A percentile compares a stretch with the other conserved stretches of the same genome.
phyloP scores from a whole-genome alignment of 2,329 filamentous ascomycete species.

The Neurospora sp. region DNA sequence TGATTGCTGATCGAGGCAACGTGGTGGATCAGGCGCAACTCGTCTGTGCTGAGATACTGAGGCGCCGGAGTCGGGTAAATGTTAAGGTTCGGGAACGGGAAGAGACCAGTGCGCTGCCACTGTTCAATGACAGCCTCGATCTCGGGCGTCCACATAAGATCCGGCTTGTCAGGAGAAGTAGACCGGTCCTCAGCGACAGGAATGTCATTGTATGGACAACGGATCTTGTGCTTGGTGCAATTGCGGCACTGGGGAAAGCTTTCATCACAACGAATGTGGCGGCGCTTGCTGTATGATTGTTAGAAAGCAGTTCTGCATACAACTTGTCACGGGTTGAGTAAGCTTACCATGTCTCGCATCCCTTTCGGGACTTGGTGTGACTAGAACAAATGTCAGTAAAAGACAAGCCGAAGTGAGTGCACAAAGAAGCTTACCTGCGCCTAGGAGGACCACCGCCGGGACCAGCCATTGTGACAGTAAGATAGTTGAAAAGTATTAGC shows the following conservation, averaged over 20 bases:
- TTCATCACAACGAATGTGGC: conserved; percentile 96
- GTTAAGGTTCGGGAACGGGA: conserved; percentile 74
- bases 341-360: conserved; percentile 78
- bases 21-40: conserved; percentile 83
- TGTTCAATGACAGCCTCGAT: conserved; percentile 71
- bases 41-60: conserved; percentile 62
- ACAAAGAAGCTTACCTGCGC: conserved; percentile 40
- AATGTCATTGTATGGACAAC: conserved; percentile 94
- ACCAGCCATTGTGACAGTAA: conserved; percentile 63
- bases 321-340: neutral
- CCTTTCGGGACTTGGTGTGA: conserved; percentile 98
- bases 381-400: conserved; percentile 33
- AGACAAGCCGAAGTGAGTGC: neutral
- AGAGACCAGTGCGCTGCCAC: conserved; percentile 76
- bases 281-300: conserved; percentile 55
- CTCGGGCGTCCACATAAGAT: conserved; percentile 77
- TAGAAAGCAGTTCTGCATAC: conserved; percentile 5
- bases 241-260: conserved; percentile 97
- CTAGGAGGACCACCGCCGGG: conserved; percentile 87
- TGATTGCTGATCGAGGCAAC: conserved; percentile 79
- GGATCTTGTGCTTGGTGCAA: conserved; percentile 97
- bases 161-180: conserved; percentile 51
- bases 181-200: conserved; percentile 55
- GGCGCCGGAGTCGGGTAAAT: conserved; percentile 67
- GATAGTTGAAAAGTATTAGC: conserved; percentile 19